A percentile compares a stretch with the other conserved stretches of the same genome.
Conservation (phyloP, 176 grass and related monocot genomes). For the Musa beccarii region DNA sequence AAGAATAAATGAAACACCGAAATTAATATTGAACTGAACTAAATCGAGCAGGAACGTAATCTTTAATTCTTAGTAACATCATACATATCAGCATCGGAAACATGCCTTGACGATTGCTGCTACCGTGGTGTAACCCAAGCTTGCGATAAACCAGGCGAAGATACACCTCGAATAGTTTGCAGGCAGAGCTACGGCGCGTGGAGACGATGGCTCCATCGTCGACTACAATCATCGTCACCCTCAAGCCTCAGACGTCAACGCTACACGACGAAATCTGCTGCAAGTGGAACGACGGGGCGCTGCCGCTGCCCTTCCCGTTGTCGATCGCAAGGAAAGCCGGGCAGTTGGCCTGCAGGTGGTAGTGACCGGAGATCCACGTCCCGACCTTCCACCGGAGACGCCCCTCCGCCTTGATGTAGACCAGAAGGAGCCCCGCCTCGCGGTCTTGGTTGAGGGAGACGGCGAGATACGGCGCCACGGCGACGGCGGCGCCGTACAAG, state of each 20-base stretch:
- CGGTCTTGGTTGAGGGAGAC: neutral
- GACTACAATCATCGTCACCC: too few species aligned
- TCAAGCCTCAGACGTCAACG: neutral
- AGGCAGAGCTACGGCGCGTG: too few species aligned
- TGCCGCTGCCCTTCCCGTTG: neutral
- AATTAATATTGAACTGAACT: too few species aligned
- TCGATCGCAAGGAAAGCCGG: neutral
- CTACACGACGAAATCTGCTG: neutral
- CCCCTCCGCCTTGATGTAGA: neutral
- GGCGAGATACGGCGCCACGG: neutral
- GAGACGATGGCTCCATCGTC: too few species aligned
- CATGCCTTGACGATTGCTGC: too few species aligned
- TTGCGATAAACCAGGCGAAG: too few species aligned
- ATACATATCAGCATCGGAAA: too few species aligned
- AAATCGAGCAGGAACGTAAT: too few species aligned
- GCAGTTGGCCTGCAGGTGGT: constrained; percentile 7
- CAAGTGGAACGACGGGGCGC: neutral
- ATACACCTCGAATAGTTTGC: too few species aligned
- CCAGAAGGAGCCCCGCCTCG: neutral
- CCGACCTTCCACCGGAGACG: constrained; percentile 10
- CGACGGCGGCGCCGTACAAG: neutral
- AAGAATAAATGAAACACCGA: too few species aligned
- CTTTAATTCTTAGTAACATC: too few species aligned
- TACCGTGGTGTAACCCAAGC: too few species aligned
- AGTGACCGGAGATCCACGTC: constrained; percentile 6